phyloP scores from a whole-genome alignment of 2,329 filamentous ascomycete species.

The Zarea fungicola region DNA sequence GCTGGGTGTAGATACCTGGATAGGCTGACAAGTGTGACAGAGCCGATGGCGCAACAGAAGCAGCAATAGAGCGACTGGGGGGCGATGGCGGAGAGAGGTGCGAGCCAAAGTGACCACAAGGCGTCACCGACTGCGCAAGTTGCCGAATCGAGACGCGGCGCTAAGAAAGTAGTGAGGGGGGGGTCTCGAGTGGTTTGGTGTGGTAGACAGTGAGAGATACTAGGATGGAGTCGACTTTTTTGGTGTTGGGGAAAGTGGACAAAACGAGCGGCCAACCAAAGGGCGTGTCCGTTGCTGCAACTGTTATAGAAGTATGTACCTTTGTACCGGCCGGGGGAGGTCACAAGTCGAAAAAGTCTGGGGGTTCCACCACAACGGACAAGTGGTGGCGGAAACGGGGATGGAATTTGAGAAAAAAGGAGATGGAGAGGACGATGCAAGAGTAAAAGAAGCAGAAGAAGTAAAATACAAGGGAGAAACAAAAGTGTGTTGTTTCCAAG shows the following conservation, averaged over 20 bases:
- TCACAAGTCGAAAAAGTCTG: too few species aligned
- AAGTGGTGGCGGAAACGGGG: too few species aligned
- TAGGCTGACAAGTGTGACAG: constrained; percentile 9
- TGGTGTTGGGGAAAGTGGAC: too few species aligned
- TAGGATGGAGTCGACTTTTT: not conserved
- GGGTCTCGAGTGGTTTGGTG: not conserved
- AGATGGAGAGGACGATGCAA: not conserved
- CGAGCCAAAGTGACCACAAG: constrained; percentile 3
- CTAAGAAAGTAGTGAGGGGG: constrained; percentile 12
- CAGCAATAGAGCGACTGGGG: not conserved
- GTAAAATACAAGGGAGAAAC: too few species aligned
- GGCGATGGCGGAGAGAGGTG: not conserved
- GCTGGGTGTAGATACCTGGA: not conserved
- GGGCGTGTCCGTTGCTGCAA: too few species aligned
- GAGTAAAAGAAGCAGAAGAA: too few species aligned
- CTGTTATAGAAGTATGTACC: too few species aligned
- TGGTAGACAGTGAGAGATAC: not conserved
- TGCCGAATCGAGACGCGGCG: constrained; percentile 12
- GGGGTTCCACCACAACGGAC: too few species aligned
- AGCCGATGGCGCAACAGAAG: constrained; percentile 2
- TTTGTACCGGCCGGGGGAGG: too few species aligned
- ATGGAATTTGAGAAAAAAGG: not conserved
- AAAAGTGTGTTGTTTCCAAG: too few species aligned
- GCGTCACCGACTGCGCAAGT: constrained; percentile 11
- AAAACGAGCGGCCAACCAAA: too few species aligned